Base-by-base conservation (phyloP, 2,329 filamentous ascomycete genomes). In the Neodidymelliopsis sp. region DNA sequence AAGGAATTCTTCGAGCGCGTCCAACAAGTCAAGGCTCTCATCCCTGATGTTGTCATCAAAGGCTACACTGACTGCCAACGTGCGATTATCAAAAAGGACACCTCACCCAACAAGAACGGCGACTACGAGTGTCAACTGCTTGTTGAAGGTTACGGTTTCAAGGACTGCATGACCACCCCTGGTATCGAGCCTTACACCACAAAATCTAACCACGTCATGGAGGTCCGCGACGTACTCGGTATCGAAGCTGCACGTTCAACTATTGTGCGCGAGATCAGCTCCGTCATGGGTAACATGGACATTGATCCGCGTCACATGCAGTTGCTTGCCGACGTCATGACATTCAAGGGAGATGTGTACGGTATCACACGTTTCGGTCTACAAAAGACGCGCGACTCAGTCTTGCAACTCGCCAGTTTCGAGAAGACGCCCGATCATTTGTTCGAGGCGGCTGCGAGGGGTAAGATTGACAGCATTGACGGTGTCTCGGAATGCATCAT, bases 251-350 rank as follows among this genome's bases (percentile, higher is more conserved):
- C 94, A 3, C 86, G 93, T 51, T 84, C 83, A 3, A 96, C 92
- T 6, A 97, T 99, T 66, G 89, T 94, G 38, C 79, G 83, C 34
- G 94, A 99, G 77, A 97, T 99, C 65, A 83, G 81, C 42, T 81
- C 82, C 41, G 94, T 97, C 68, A 99, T 97, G 92, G 84, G 84
- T 25, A 86, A 88, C 70, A 97, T 99, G 91, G 86, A 85, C 73
- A 97, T 99, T 65, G 94, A 99, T 74, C 93, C 92, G 33, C 89
- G 94, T 46, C 94, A 99, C 77, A 97, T 99, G 91, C 89, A 97
- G 71, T 83, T 99, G 13, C 84, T 99, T 2, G 93, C 94, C 9
- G 94, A 99, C 67, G 92, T 97, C 43, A 99, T 99, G 94, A 97
- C 94, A 1, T 97, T 93, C 81, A 97, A 97, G 78, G 94, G 94